phyloP scores from a whole-genome alignment of 2,329 filamentous ascomycete species.

The Claviceps sp. region DNA sequence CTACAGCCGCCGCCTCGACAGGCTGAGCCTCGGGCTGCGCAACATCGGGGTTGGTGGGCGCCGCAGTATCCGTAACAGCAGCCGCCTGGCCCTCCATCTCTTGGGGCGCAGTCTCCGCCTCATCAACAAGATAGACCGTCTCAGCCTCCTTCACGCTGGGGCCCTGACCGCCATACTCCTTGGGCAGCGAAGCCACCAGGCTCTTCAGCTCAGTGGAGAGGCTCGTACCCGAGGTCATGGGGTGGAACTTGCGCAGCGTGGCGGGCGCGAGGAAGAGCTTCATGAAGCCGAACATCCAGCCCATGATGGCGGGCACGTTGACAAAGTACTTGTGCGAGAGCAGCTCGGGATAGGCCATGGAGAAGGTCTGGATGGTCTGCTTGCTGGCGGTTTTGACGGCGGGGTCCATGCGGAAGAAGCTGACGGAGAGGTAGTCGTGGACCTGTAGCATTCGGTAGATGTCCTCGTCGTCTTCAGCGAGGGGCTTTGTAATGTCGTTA shows the following conservation, averaged over 20 bases:
- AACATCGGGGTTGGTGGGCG: constrained; percentile 1
- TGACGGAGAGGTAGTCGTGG: constrained; percentile 82
- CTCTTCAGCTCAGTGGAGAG: constrained; percentile 47
- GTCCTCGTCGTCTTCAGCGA: constrained; percentile 62
- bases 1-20: not conserved
- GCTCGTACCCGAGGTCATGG: constrained; percentile 58
- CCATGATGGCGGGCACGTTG: constrained; percentile 85
- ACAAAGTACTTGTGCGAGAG: constrained; percentile 83
- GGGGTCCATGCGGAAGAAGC: constrained; percentile 72
- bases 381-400: constrained; percentile 62
- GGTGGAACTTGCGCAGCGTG: constrained; percentile 69
- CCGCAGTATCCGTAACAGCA: constrained; percentile 4
- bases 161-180: constrained; percentile 67
- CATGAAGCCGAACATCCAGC: constrained; percentile 66
- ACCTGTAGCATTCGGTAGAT: constrained; percentile 87
- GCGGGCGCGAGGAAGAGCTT: constrained; percentile 62
- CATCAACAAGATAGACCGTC: constrained; percentile 17
- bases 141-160: constrained; percentile 25
- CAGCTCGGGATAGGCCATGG: constrained; percentile 77
- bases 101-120: constrained; percentile 1
- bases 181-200: constrained; percentile 54
- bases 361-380: constrained; percentile 71
- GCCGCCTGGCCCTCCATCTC: constrained; percentile 4
- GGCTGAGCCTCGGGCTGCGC: constrained; percentile 1
- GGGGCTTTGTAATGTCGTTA: constrained; percentile 51